phyloP scores from a whole-genome alignment of 2,329 filamentous ascomycete species.

The Sporothrix curviconia region DNA sequence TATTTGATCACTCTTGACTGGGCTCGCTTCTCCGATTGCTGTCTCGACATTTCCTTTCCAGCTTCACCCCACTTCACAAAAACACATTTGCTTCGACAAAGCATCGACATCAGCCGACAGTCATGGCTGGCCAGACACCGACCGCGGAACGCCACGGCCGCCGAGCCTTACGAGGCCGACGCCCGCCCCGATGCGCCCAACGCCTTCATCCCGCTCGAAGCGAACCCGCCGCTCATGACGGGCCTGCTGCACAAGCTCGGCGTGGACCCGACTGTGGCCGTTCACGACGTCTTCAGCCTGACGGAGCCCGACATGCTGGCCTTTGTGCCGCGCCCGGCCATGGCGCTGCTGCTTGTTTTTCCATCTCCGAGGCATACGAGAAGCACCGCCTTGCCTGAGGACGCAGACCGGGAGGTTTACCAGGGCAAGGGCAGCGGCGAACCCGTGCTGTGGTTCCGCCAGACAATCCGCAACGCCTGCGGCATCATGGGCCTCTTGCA shows the following conservation, averaged over 20 bases:
- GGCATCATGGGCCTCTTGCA: slow-evolving; percentile 86
- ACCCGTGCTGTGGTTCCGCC: slow-evolving; percentile 86
- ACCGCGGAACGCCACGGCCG: background rate
- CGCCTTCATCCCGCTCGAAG: slow-evolving; percentile 56
- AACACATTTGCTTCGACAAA: too few species aligned
- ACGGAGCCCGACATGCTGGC: slow-evolving; percentile 76
- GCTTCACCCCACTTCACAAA: too few species aligned
- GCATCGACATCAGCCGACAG: too few species aligned
- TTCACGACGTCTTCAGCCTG: slow-evolving; percentile 90
- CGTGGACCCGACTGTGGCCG: slow-evolving; percentile 65
- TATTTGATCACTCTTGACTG: too few species aligned
- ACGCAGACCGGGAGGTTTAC: slow-evolving; percentile 59
- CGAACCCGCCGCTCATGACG: slow-evolving; percentile 85
- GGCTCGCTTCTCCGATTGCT: too few species aligned
- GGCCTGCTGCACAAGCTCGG: slow-evolving; percentile 76
- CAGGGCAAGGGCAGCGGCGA: slow-evolving; percentile 59
- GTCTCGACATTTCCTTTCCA: background rate
- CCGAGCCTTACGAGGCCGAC: slow-evolving; percentile 7
- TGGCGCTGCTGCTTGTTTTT: slow-evolving; percentile 87
- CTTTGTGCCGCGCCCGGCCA: slow-evolving; percentile 80
- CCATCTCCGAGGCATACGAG: slow-evolving; percentile 74
- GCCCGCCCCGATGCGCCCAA: slow-evolving; percentile 2
- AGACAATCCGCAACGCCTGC: slow-evolving; percentile 91
- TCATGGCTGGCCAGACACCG: slow-evolving; percentile 3
- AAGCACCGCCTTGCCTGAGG: slow-evolving; percentile 67